Evolutionary conservation across 106 monocot genomes (phyloP).

Genomic region (Ottelia alismoides): DNA sequence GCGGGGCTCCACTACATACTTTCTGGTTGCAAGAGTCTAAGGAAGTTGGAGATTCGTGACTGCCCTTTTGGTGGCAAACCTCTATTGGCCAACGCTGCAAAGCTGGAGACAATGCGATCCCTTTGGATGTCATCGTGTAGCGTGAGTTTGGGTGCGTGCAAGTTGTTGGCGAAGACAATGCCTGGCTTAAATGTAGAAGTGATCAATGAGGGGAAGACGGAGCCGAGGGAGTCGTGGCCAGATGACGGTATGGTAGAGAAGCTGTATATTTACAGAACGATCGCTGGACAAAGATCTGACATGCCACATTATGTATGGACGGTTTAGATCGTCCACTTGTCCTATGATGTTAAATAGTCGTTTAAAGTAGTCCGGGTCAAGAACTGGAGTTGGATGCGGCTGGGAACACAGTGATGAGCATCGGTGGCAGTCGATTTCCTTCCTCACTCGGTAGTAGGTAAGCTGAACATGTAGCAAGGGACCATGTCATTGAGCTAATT

Average conservation of each 20-base stretch:
- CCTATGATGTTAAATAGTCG: no score
- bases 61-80: constrained; percentile 42
- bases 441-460: no score
- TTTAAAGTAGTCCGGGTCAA: no score
- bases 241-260: constrained; percentile 14
- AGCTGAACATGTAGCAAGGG: no score
- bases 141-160: constrained; percentile 22
- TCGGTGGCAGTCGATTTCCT: no score
- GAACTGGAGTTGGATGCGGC: no score
- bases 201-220: constrained; percentile 11
- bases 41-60: constrained; percentile 51
- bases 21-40: constrained; percentile 30
- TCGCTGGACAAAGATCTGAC: constrained; percentile 16
- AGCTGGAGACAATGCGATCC: constrained; percentile 34
- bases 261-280: constrained; percentile 20
- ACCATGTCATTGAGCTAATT: no score
- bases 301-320: constrained; percentile 20
- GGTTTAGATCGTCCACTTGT: no score
- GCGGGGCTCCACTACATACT: constrained; percentile 28
- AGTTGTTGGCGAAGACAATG: constrained; percentile 12
- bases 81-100: constrained; percentile 23
- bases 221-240: background rate
- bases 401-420: no score
- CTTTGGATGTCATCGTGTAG: constrained; percentile 32
- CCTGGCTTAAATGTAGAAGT: constrained; percentile 21